A percentile compares a stretch with the other conserved stretches of the same genome.
Conservation (phyloP, 2,329 filamentous ascomycete genomes). For the Drechslerella coelobrocha region DNA sequence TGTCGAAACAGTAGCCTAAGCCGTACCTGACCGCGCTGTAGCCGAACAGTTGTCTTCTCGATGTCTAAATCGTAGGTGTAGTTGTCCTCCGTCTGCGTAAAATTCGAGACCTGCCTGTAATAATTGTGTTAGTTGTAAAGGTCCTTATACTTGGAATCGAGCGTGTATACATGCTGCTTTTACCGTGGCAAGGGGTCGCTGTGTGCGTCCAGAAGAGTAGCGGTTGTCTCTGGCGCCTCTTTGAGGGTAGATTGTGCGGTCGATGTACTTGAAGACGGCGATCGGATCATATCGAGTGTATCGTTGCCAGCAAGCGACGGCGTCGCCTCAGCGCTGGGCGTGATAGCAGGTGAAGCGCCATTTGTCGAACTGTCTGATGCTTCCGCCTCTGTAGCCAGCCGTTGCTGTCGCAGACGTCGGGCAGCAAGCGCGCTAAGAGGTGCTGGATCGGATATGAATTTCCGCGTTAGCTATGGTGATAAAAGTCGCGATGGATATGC, state of each 20-base stretch:
- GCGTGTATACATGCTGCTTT: conserved; percentile 37
- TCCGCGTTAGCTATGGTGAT: conserved; percentile 3
- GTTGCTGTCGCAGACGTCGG: conserved; percentile 51
- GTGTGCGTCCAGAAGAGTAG: conserved; percentile 1
- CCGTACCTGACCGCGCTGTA: conserved; percentile 51
- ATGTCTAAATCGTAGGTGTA: conserved; percentile 28
- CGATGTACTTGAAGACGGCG: conserved; percentile 4
- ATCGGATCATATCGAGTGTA: not conserved
- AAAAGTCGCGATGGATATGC: not conserved
- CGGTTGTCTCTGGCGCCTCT: conserved; percentile 2
- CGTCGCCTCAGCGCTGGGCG: conserved; percentile 4
- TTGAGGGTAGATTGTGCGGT: conserved; percentile 1
- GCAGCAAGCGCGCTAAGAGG: conserved; percentile 54
- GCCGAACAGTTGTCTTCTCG: conserved; percentile 38
- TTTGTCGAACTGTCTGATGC: conserved; percentile 22
- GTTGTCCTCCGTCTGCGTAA: conserved; percentile 52
- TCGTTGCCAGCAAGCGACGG: not conserved
- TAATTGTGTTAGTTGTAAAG: not conserved
- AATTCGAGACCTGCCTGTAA: conserved; percentile 51
- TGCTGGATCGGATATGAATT: conserved; percentile 17
- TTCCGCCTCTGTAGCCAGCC: conserved; percentile 25
- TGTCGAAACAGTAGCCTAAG: not conserved
- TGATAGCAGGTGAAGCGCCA: conserved; percentile 18
- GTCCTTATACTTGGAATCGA: conserved; percentile 2
- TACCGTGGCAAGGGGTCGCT: conserved; percentile 37